phyloP scores from a whole-genome alignment of 805 yeast species.

The Schizosaccharomyces octosporus region DNA sequence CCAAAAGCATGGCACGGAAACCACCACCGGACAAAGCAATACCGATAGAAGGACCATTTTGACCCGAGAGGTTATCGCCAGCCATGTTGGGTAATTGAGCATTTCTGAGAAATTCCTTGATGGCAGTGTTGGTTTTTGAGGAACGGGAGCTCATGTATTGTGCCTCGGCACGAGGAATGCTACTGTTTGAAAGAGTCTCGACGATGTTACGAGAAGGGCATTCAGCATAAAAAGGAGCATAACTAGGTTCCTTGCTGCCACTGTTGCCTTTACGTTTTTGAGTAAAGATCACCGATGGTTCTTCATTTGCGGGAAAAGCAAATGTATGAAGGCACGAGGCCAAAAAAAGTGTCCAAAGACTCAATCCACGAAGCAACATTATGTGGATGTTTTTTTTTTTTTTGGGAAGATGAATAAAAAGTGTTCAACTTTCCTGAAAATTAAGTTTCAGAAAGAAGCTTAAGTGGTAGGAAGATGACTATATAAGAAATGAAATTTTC shows the following conservation, averaged over 20 bases:
- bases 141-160: not conserved
- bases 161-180: not conserved
- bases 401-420: too few species aligned
- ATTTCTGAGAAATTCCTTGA: not conserved
- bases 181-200: not conserved
- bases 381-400: not conserved
- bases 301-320: not conserved
- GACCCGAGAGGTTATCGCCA: not conserved
- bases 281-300: too few species aligned
- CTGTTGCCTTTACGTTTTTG: not conserved
- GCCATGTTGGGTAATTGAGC: not conserved
- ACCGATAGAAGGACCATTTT: conserved; percentile 9
- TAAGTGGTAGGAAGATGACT: too few species aligned
- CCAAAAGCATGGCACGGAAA: conserved; percentile 36
- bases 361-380: not conserved
- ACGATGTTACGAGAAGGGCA: not conserved
- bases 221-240: not conserved
- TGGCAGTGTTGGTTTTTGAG: not conserved
- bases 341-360: not conserved
- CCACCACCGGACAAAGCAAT: conserved; percentile 71
- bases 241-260: not conserved
- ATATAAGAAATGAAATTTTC: too few species aligned
- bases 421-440: too few species aligned
- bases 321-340: not conserved
- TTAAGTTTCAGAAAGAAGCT: too few species aligned